Evolutionary conservation across 257 asterid species (phyloP), one percentile per base, ranked within the genome.

Genomic region (Ballota nigra): DNA sequence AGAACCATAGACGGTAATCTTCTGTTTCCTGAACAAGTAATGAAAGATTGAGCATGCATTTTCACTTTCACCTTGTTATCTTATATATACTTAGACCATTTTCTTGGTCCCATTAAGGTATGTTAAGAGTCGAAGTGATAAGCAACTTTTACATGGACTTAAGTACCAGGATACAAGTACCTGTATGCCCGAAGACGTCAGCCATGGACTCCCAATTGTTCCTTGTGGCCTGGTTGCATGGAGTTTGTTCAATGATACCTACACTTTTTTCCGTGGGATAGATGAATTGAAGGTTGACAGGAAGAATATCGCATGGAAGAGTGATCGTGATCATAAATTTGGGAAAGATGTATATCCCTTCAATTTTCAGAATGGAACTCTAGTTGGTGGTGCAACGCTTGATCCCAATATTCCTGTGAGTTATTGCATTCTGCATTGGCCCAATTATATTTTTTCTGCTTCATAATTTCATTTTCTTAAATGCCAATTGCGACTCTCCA

Each of bases 201-300:
- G 71, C 57, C 70, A 85, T 65, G 92, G 87, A 60, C 87, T 82
- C 63, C 96, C 96, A 19, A 61, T 90, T 69, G 88, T 88, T 71
- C 97, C 97, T 19, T 88, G 97, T 79, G 97, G 97, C 72, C 81
- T 90, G 71, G 75, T 90, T 41, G 90, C 96, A 4, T 90, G 97
- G 96, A 88, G 97, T 74, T 75, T 88, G 82, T 90, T 90, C 73
- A 90, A 88, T 38, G 97, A 90, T 75, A 83, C 95, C 0, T 90
- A 80, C 78, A 66, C 88, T 26, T 88, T 90, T 75, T 86, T 59
- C 72, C 86, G 82, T 16, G 91, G 91, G 71, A 66, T 59, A 8
- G 82, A 82, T 74, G 84, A 84, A 63, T 8, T 90, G 73, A 82
- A 80, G 40, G 84, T 86, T 69, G 79, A 85, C 81, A 78, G 86